Evolutionary conservation across 1,284 basidiomycete species (phyloP).

Genomic region (Porodaedalea pini): DNA sequence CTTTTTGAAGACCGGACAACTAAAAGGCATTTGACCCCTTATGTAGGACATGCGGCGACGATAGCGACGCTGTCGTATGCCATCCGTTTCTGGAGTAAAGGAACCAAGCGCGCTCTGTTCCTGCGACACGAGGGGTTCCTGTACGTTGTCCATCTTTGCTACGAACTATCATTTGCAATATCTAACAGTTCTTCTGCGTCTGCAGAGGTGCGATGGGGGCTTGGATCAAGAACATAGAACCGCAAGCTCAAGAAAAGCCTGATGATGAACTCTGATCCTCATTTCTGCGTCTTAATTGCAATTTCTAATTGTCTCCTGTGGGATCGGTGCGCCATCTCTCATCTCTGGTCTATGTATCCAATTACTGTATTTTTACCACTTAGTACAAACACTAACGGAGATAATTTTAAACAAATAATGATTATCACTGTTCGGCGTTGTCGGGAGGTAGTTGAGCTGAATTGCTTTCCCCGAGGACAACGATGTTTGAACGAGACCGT

Average conservation of each 20-base stretch:
- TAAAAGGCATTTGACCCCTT: constrained; percentile 12
- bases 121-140: constrained; percentile 97
- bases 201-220: constrained; percentile 85
- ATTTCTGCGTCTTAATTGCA: too few relatives aligned
- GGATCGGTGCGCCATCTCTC: too few relatives aligned
- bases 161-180: not conserved
- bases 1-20: constrained; percentile 12
- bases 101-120: constrained; percentile 94
- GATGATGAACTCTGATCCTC: not conserved
- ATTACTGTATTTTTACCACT: constrained; percentile 10
- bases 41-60: constrained; percentile 88
- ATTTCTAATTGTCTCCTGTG: too few relatives aligned
- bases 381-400: constrained; percentile 6
- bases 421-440: not conserved
- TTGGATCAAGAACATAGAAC: constrained; percentile 91
- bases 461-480: constrained; percentile 9
- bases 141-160: constrained; percentile 48
- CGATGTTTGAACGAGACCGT: constrained; percentile 13
- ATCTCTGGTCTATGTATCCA: not conserved
- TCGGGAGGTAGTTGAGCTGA: not conserved
- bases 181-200: constrained; percentile 16
- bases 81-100: constrained; percentile 99
- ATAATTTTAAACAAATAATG: not conserved
- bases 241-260: constrained; percentile 30
- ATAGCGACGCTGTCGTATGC: constrained; percentile 98